Evolutionary conservation across 495 filamentous ascomycete genomes (phyloP).

Genomic region (Friedmanniomyces endolithicus): DNA sequence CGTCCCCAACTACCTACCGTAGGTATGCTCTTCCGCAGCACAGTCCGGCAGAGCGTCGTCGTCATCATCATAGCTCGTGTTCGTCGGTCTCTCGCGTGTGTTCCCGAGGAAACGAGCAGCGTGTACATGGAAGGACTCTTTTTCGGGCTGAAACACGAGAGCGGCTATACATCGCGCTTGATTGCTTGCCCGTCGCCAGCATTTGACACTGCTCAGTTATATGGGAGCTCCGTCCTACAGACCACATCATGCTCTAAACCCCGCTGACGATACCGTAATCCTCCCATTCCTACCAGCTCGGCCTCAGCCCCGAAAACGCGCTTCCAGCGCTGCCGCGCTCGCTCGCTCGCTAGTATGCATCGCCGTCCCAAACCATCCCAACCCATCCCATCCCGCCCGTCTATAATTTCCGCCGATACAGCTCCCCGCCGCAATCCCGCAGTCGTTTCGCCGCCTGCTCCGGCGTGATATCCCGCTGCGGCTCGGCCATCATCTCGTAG

Average conservation of each 20-base stretch:
- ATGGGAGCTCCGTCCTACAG: neutral
- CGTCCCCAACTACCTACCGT: too few species aligned
- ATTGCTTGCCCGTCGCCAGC: neutral
- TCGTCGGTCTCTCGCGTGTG: too few species aligned
- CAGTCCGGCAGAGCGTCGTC: too few species aligned
- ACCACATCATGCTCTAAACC: too few species aligned
- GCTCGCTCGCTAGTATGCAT: neutral
- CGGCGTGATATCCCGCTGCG: conserved; percentile 93
- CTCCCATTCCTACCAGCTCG: too few species aligned
- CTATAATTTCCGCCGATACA: conserved; percentile 61
- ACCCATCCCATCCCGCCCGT: neutral
- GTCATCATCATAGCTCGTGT: too few species aligned
- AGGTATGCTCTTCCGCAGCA: too few species aligned
- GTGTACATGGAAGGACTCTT: too few species aligned
- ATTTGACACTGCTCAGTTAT: neutral
- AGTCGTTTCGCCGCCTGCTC: conserved; percentile 82
- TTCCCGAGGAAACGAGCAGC: too few species aligned
- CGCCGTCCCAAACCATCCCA: neutral
- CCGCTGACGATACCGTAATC: too few species aligned
- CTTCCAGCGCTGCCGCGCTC: neutral
- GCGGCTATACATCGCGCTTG: too few species aligned
- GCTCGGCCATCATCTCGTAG: conserved; percentile 91
- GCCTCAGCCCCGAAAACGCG: neutral
- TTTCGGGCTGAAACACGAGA: too few species aligned
- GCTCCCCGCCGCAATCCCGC: conserved; percentile 59